Conservation (phyloP, 176 grass and related monocot genomes). For the Oryza meridionalis region DNA sequence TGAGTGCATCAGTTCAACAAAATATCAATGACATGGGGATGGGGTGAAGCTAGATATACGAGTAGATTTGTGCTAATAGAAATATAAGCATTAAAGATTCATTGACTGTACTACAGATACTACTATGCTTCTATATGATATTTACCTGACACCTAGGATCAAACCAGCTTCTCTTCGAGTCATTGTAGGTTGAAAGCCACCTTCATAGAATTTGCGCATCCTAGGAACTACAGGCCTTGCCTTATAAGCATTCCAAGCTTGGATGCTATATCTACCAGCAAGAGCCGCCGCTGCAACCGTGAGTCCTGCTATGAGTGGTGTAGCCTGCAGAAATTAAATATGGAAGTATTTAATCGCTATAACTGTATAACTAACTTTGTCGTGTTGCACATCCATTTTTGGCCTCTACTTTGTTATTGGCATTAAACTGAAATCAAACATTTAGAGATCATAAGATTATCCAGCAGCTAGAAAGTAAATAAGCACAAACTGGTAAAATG, state of each 20-base stretch:
- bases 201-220: conserved; percentile 92
- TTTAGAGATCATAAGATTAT: background rate
- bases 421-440: background rate
- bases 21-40: background rate
- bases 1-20: background rate
- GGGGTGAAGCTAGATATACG: background rate
- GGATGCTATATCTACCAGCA: conserved; percentile 62
- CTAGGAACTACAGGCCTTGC: conserved; percentile 64
- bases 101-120: background rate
- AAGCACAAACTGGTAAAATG: background rate
- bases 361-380: background rate
- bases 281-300: conserved; percentile 71
- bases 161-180: conserved; percentile 73
- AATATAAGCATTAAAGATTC: background rate
- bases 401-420: background rate
- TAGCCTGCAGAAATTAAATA: conserved; percentile 47
- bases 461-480: background rate
- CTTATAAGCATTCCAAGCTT: conserved; percentile 87
- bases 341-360: conserved; percentile 6
- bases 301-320: conserved; percentile 74
- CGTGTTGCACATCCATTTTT: background rate
- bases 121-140: conserved; percentile 13
- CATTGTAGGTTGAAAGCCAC: conserved; percentile 80
- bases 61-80: background rate
- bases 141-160: conserved; percentile 76